Evolutionary conservation across 164 flowering plant genomes (phyloP), one percentile per base, ranked within the genome.

Genomic region (Buxus sempervirens): DNA sequence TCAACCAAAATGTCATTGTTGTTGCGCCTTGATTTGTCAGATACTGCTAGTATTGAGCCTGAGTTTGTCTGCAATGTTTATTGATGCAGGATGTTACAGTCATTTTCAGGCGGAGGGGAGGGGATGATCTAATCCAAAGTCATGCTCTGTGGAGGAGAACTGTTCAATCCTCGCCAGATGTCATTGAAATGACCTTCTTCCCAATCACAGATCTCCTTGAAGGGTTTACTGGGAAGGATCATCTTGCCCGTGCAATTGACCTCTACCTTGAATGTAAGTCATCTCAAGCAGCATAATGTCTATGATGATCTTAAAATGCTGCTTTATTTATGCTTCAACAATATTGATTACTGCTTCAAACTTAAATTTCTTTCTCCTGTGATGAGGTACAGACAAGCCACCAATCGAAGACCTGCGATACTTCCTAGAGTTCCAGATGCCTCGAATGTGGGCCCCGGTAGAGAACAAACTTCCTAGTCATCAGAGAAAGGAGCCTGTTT

Each of bases 51-150:
- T 49, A 27, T 62, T 38, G 56, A 61, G 45, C 70, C 64, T 20
- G 54, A 9, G 57, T 57, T 36, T 64, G 49, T 65, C 45, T 69
- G 55, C 26, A 24, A 70, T 28, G 42, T 51, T 61, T 59, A 21
- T 66, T 72, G 68, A 38, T 80, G 75, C 85, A 89, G 97, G 97
- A 91, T 79, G 86, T 89, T 60, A 84, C 90, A 41, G 91, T 88
- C 68, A 88, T 88, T 73, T 89, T 88, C 68, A 81, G 91, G 68
- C 79, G 95, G 69, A 84, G 97, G 72, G 97, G 97, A 73, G 97
- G 95, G 27, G 91, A 91, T 74, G 95, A 89, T 83, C 73, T 91
- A 41, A 85, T 84, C 63, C 93, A 84, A 72, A 85, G 79, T 75
- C 97, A 88, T 67, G 55, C 36, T 54, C 76, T 69, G 57, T 91